Percentiles rank a stretch among this genome's conserved stretches.
phyloP scores from a whole-genome alignment of 208 protist genomes.

The Crithidia fasciculata region DNA sequence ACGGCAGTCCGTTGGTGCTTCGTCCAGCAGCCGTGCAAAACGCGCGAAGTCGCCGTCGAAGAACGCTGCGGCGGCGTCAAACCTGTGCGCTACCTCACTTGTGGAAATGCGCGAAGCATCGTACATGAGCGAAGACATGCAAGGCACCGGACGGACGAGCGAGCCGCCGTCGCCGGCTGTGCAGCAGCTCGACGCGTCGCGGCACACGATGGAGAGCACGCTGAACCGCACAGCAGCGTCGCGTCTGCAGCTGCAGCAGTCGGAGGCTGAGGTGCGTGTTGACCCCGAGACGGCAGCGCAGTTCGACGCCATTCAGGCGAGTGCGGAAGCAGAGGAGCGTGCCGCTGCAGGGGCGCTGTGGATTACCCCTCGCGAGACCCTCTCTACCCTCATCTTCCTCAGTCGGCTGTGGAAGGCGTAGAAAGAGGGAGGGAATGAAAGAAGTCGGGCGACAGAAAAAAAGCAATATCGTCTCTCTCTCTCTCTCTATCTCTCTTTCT shows the following conservation, averaged over 20 bases:
- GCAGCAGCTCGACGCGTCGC: not conserved
- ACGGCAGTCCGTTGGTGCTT: not conserved
- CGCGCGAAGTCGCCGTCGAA: constrained; percentile 2
- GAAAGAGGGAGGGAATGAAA: too few species aligned
- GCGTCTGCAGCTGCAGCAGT: not conserved
- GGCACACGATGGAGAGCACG: not conserved
- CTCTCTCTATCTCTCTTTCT: too few species aligned
- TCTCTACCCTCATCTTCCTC: constrained; percentile 10
- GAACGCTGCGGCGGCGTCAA: not conserved
- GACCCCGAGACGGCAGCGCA: constrained; percentile 5
- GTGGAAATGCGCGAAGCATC: not conserved
- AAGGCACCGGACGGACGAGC: not conserved
- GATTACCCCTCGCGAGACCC: constrained; percentile 8
- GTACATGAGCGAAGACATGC: not conserved
- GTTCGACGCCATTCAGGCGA: constrained; percentile 5
- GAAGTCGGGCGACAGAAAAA: too few species aligned
- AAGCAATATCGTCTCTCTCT: too few species aligned
- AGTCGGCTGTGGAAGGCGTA: constrained; percentile 13
- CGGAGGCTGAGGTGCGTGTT: not conserved
- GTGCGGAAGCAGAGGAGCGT: constrained; percentile 2
- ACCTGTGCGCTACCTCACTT: not conserved
- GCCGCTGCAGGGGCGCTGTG: not conserved
- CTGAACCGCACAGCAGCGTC: not conserved
- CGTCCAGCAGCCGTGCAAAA: constrained; percentile 2
- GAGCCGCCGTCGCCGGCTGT: not conserved